Evolutionary conservation across 768 basidiomycete genomes (phyloP).

Genomic region (Lyophyllum semitale): DNA sequence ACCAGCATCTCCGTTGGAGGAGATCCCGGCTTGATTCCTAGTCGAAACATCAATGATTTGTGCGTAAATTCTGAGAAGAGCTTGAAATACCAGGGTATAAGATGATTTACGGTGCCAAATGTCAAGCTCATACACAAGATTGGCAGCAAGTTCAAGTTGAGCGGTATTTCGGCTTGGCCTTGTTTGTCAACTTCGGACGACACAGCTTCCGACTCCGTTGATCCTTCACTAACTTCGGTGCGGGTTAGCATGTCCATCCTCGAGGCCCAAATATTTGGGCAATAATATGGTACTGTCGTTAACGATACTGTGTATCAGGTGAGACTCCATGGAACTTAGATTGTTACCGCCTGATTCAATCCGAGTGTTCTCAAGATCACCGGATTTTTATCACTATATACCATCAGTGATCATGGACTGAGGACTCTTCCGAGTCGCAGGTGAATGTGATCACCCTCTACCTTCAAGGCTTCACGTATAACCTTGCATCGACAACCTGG

Average conservation of each 20-base stretch:
- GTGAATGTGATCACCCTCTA: no score
- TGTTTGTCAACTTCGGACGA: constrained; percentile 14
- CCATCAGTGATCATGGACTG: background rate
- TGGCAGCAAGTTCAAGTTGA: background rate
- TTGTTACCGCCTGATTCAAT: background rate
- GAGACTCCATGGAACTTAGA: background rate
- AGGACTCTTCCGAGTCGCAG: no score
- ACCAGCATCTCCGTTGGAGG: constrained; percentile 16
- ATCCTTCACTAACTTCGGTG: background rate
- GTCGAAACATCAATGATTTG: background rate
- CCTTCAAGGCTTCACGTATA: no score
- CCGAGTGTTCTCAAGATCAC: background rate
- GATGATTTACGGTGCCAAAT: background rate
- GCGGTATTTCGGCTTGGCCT: constrained; percentile 12
- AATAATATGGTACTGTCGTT: background rate
- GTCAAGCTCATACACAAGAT: constrained; percentile 9
- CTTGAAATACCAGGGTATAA: background rate
- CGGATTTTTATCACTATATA: background rate
- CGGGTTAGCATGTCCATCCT: background rate
- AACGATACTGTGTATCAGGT: background rate
- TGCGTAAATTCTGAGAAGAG: background rate
- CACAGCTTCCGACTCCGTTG: no score
- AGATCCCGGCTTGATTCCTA: background rate
- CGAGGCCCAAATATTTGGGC: background rate
- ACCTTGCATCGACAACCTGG: no score